Percentiles rank a stretch among this genome's conserved stretches.
Evolutionary conservation across 495 filamentous ascomycete species (phyloP).

Genomic region (Neurospora sp.): DNA sequence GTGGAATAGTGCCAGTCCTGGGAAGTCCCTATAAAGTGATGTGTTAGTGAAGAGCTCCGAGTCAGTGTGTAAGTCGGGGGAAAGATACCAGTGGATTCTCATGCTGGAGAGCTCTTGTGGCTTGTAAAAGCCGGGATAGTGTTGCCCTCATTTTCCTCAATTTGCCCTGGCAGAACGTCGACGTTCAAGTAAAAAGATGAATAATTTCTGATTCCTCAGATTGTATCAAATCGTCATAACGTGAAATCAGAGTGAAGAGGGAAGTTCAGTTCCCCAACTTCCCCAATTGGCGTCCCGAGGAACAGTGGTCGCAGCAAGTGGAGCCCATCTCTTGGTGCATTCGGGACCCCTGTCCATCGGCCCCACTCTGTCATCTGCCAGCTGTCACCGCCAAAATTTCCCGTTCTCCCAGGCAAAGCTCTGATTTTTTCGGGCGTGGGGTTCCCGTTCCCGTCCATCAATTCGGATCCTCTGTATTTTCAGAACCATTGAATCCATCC

Average conservation of each 20-base stretch:
- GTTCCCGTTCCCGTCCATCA: slow-evolving; percentile 3
- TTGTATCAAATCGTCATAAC: too few relatives aligned
- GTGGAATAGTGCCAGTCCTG: slow-evolving; percentile 63
- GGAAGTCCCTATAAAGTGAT: slow-evolving; percentile 59
- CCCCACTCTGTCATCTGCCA: slow-evolving; percentile 28
- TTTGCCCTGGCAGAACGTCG: too few relatives aligned
- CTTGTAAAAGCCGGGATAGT: slow-evolving; percentile 51
- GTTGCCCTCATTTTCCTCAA: too few relatives aligned
- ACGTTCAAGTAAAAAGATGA: too few relatives aligned
- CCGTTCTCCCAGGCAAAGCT: slow-evolving; percentile 1
- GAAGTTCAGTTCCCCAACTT: neutral
- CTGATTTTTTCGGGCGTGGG: slow-evolving; percentile 22
- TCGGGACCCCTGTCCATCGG: neutral
- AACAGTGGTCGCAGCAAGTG: neutral
- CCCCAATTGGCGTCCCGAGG: neutral
- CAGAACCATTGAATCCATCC: neutral
- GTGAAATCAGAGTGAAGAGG: neutral
- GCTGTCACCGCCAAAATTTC: slow-evolving; percentile 39
- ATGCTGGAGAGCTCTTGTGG: slow-evolving; percentile 56
- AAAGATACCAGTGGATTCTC: slow-evolving; percentile 75
- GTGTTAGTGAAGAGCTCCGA: slow-evolving; percentile 5
- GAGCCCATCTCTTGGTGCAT: neutral
- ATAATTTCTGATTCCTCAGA: too few relatives aligned
- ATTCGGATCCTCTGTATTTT: neutral
- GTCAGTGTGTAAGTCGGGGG: neutral